phyloP scores from a whole-genome alignment of 1,139 yeast genomes.

The Sugiyamaella sp. region DNA sequence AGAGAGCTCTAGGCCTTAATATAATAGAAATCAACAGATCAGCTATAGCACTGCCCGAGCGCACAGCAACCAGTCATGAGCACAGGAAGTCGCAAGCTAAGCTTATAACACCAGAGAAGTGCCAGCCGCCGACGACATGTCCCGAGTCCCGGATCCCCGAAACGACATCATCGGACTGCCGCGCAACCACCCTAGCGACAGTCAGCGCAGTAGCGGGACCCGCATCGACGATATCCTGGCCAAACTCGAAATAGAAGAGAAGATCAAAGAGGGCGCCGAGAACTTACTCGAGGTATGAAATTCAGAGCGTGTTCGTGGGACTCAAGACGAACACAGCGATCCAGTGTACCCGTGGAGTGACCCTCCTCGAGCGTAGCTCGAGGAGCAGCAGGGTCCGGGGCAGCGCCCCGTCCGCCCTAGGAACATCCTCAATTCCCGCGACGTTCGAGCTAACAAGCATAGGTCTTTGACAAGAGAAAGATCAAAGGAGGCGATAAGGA shows the following conservation, averaged over 20 bases:
- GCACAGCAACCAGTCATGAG: no score
- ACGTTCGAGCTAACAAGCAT: background rate
- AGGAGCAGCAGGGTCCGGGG: no score
- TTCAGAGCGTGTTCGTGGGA: background rate
- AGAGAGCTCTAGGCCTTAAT: no score
- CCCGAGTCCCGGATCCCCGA: constrained; percentile 24
- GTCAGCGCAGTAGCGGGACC: constrained; percentile 22
- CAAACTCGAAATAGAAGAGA: constrained; percentile 45
- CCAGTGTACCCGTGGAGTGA: no score
- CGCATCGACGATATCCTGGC: constrained; percentile 40
- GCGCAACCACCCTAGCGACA: constrained; percentile 24
- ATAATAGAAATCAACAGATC: no score
- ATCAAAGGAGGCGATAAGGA: constrained; percentile 35
- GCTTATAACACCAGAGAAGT: background rate
- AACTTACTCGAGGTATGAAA: constrained; percentile 42
- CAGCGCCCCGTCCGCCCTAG: no score
- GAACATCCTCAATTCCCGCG: no score
- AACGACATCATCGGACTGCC: constrained; percentile 31
- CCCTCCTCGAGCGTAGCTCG: no score
- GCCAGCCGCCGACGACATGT: constrained; percentile 11
- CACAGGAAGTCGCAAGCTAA: background rate
- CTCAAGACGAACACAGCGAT: no score
- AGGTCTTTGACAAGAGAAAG: constrained; percentile 34
- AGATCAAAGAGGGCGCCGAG: constrained; percentile 48
- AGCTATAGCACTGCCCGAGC: no score